Conservation (phyloP, 75 land plant species). For the Pinus albicaulis region DNA sequence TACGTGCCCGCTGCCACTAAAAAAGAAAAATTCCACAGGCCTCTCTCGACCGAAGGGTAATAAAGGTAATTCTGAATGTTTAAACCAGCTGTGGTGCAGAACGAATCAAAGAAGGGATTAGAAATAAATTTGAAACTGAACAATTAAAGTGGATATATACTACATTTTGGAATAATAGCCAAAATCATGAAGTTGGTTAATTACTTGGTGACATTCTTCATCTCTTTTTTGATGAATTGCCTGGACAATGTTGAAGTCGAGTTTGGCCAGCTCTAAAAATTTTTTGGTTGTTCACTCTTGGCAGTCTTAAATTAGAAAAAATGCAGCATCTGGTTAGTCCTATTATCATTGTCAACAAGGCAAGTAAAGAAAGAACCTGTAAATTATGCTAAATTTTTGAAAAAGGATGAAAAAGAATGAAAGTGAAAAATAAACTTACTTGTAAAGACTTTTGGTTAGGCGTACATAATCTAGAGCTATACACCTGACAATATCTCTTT, state of each 20-base stretch:
- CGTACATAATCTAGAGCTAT: background rate
- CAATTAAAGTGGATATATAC: too few species aligned
- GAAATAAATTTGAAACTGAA: too few species aligned
- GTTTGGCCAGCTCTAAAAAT: constrained; percentile 18
- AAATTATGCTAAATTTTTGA: constrained; percentile 10
- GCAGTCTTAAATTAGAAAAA: background rate
- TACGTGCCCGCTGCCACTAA: constrained; percentile 11
- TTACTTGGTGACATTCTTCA: constrained; percentile 21
- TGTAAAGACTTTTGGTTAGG: constrained; percentile 5
- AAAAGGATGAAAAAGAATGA: too few species aligned
- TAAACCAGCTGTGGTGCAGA: too few species aligned
- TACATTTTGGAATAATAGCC: background rate
- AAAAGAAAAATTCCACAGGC: constrained; percentile 9
- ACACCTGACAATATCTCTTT: too few species aligned
- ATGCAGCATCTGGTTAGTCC: background rate
- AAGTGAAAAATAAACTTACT: constrained; percentile 1
- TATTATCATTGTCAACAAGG: too few species aligned
- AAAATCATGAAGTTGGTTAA: too few species aligned
- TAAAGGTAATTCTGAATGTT: too few species aligned
- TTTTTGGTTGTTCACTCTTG: too few species aligned
- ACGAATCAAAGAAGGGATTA: too few species aligned
- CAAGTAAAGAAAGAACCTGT: constrained; percentile 3
- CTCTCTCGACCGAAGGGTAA: too few species aligned
- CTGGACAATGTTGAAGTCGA: constrained; percentile 34
- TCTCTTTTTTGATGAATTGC: constrained; percentile 17